Evolutionary conservation across 2,329 filamentous ascomycete species (phyloP).

Genomic region (Colletotrichum aenigma): DNA sequence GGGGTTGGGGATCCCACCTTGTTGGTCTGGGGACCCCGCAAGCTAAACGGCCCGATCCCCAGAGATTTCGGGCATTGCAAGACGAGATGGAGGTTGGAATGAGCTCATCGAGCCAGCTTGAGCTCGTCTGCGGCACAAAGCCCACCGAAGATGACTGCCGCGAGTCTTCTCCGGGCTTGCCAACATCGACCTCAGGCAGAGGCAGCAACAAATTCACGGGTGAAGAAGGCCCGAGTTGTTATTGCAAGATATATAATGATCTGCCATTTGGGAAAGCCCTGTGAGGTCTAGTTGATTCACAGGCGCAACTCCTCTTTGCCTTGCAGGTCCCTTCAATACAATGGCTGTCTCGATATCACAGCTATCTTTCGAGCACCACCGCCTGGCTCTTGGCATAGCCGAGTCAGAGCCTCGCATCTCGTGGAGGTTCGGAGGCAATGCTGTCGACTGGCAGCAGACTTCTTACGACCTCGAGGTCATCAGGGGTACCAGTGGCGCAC

Average conservation of each 20-base stretch:
- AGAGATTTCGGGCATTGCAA: neutral
- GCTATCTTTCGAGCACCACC: slow-evolving; percentile 47
- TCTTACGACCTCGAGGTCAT: slow-evolving; percentile 48
- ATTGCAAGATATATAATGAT: neutral
- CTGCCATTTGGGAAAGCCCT: neutral
- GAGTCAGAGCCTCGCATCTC: slow-evolving; percentile 48
- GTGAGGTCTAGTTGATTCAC: neutral
- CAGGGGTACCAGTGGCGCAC: slow-evolving; percentile 12
- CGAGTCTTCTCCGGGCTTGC: neutral
- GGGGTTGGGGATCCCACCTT: neutral
- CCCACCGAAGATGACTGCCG: neutral
- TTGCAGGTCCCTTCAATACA: neutral
- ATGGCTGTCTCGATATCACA: slow-evolving; percentile 43
- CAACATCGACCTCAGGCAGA: neutral
- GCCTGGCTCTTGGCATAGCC: slow-evolving; percentile 44
- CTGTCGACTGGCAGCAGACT: slow-evolving; percentile 44
- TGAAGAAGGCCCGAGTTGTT: neutral
- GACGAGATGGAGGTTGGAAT: neutral
- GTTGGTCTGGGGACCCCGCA: slow-evolving; percentile 10
- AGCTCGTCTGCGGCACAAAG: neutral
- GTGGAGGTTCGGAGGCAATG: slow-evolving; percentile 46
- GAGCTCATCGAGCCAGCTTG: neutral
- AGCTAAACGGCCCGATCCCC: neutral
- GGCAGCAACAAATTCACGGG: neutral
- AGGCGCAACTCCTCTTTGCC: neutral